A percentile compares a stretch with the other conserved stretches of the same genome.
Evolutionary conservation across 305 asterid species (phyloP).

Genomic region (Rubia tinctorum): DNA sequence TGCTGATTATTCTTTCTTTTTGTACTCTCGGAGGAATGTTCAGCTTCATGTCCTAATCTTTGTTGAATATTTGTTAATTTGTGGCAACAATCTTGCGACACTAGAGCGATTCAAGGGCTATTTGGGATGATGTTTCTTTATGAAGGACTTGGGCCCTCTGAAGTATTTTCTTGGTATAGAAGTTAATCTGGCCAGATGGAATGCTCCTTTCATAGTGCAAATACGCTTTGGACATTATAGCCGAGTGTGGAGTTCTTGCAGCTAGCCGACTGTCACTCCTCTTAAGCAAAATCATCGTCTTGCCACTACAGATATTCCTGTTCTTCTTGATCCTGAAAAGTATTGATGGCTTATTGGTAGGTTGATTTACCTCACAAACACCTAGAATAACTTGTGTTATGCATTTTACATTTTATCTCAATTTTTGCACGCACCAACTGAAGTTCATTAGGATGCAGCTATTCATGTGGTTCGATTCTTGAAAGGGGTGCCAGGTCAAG

Average conservation of each 20-base stretch:
- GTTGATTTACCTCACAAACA: conserved; percentile 5
- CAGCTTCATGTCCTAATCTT: no score
- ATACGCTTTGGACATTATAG: background rate
- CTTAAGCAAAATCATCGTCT: background rate
- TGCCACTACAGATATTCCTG: background rate
- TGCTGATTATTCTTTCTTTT: no score
- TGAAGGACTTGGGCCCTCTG: no score
- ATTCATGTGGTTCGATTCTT: background rate
- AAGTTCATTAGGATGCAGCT: background rate
- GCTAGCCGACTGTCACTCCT: background rate
- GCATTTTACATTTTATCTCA: background rate
- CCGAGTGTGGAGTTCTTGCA: background rate
- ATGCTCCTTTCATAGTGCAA: background rate
- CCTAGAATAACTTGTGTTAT: background rate
- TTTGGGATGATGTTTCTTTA: no score
- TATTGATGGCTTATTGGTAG: background rate
- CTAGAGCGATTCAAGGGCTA: no score
- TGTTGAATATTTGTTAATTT: no score
- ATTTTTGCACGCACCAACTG: background rate
- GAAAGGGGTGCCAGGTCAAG: conserved; percentile 2
- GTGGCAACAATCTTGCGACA: no score
- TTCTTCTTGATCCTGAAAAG: background rate
- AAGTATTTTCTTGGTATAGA: no score
- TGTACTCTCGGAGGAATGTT: no score
- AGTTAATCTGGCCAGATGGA: no score